Evolutionary conservation across 345 rosid species (phyloP).

Genomic region (Schrenkiella parvula): DNA sequence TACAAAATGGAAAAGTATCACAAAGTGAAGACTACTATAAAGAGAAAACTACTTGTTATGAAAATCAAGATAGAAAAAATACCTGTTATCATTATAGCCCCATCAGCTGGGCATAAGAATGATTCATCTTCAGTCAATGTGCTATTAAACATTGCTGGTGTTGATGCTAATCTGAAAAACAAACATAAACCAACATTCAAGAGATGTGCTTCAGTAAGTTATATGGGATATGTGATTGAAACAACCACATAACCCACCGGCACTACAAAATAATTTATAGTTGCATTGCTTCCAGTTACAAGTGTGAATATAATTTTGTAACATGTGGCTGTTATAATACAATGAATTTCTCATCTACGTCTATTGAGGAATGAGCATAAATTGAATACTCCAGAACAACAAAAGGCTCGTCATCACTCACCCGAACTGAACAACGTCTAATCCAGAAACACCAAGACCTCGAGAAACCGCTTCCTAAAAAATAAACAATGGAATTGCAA

Average conservation of each 20-base stretch:
- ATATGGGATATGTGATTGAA: background rate
- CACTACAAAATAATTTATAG: background rate
- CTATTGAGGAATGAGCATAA: background rate
- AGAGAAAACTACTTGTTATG: background rate
- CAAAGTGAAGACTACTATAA: background rate
- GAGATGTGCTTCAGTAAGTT: background rate
- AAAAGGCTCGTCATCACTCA: conserved; percentile 36
- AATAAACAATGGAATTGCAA: conserved; percentile 27
- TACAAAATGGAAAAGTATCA: background rate
- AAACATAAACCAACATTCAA: background rate
- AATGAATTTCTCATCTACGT: background rate
- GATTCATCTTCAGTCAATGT: conserved; percentile 67
- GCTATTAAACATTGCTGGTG: conserved; percentile 99
- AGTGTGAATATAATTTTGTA: background rate
- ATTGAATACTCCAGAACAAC: background rate
- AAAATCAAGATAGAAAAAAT: background rate
- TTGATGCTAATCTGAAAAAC: conserved; percentile 73
- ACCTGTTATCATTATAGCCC: conserved; percentile 99
- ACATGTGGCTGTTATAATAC: background rate
- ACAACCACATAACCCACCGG: background rate
- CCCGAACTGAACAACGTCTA: conserved; percentile 91
- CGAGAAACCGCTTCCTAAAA: conserved; percentile 86
- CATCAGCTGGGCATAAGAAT: conserved; percentile 85
- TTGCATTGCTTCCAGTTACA: background rate
- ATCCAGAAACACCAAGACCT: conserved; percentile 66